Base-by-base conservation (phyloP, 2,329 filamentous ascomycete species). In the Alternaria sp. region DNA sequence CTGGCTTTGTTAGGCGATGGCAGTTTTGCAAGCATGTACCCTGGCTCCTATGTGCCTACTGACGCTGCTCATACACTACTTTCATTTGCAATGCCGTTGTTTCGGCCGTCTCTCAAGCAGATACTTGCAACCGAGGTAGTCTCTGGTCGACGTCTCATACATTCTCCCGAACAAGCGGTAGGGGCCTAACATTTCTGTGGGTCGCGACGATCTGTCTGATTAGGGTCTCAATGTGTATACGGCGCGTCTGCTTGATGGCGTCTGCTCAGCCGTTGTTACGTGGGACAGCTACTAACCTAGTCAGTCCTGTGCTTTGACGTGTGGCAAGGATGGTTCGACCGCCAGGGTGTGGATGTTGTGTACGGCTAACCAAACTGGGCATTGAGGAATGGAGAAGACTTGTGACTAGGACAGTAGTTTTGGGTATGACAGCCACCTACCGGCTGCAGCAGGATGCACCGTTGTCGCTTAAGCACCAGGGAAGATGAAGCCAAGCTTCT, bases 1-100 rank as follows among this genome's bases (percentile, higher is more conserved):
- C 41, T 30, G 45, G 53, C 63, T 67, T 69, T 64, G 59, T 66
- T 60, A 51, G 22, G 59, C 25, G 27, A 46, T 57, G 52, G 34
- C 54, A 16, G 7, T 50, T 44, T 36, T 28, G 38, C 57, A 44
- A 14, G 32, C 16, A 55, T 36, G n/a, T 30, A 51, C 16, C 45
- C 57, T 55, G 36, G 57, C 20, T 11, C 18, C 16, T 8, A 57
- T 41, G 40, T 16, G 36, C 30, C 25, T 36, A 45, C 20, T 22
- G 46, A 16, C n/a, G 6, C 18, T 28, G 12, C 25, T 25, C 25
- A 12, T 20, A 18, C 25, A 40, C 20, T 32, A 27, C 18, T 40
- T 46, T 16, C 22, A 32, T 14, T 7, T 20, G 8, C 20, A 50
- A 1, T 50, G 22, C 7, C 20, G 3, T 50, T 22, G 16, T 2